A percentile compares a stretch with the other conserved stretches of the same genome.
These are phyloP conservation scores for Cystofilobasidium ferigula DNA, from an alignment of 768 basidiomycete genomes.

Conservation along the genomic window DNA sequence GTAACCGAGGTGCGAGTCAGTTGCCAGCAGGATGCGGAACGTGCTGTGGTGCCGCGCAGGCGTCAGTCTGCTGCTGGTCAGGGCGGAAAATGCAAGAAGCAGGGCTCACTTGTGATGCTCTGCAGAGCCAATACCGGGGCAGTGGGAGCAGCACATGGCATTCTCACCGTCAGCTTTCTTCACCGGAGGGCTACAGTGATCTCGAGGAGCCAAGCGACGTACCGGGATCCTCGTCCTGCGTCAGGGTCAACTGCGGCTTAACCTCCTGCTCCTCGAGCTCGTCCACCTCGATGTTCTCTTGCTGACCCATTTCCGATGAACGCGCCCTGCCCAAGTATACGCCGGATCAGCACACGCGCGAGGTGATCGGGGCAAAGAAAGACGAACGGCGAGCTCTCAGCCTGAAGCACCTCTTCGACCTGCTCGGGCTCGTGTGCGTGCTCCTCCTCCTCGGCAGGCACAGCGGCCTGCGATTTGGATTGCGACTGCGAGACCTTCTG, in stretches of 20 bases:
- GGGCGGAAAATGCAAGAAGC: not conserved
- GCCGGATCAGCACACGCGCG: too few species aligned
- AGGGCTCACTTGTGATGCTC: not conserved
- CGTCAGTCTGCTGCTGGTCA: not conserved
- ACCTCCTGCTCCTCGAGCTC: not conserved
- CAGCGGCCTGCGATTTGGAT: too few species aligned
- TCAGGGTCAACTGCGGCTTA: not conserved
- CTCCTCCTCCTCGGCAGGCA: too few species aligned
- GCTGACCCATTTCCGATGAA: not conserved
- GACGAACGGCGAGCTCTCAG: too few species aligned
- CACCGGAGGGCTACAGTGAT: not conserved
- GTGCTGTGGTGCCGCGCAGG: slow-evolving; percentile 29
- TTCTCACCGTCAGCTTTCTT: not conserved
- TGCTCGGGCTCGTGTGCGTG: too few species aligned
- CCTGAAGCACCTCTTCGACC: too few species aligned
- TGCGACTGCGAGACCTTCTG: too few species aligned
- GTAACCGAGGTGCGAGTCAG: slow-evolving; percentile 93
- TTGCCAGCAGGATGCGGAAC: slow-evolving; percentile 67
- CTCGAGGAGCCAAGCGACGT: not conserved
- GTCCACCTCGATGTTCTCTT: not conserved
- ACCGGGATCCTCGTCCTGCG: not conserved
- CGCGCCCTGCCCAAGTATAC: too few species aligned
- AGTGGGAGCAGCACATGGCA: too few species aligned
- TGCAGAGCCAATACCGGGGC: too few species aligned
- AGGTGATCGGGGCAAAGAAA: too few species aligned